phyloP scores from a whole-genome alignment of 75 land plant species.

The Chamaecyparis obtusa region DNA sequence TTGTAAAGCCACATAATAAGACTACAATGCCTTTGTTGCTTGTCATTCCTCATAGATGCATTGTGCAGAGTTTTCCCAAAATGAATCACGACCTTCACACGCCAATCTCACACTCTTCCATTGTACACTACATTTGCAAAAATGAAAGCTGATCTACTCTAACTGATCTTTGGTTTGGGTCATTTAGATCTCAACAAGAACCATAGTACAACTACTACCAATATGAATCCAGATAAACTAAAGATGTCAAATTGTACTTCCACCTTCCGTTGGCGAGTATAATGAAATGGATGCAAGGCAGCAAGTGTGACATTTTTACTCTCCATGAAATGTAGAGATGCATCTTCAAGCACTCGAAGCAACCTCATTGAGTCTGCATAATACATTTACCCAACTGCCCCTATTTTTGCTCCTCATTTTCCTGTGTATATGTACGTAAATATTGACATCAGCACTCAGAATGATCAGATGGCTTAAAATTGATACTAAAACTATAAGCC shows the following conservation, averaged over 20 bases:
- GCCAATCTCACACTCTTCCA: too few species aligned
- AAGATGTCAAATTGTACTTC: slow-evolving; percentile 65
- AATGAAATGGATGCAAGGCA: slow-evolving; percentile 79
- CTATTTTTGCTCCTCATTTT: not conserved
- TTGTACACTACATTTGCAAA: slow-evolving; percentile 6
- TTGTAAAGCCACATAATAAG: too few species aligned
- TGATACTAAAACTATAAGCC: not conserved
- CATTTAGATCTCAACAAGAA: slow-evolving; percentile 67
- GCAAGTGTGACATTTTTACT: slow-evolving; percentile 64
- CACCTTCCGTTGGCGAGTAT: slow-evolving; percentile 71
- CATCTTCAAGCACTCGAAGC: slow-evolving; percentile 60
- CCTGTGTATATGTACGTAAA: not conserved
- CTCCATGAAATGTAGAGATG: slow-evolving; percentile 61
- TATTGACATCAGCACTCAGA: not conserved
- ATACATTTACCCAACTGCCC: slow-evolving; percentile 65
- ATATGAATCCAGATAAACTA: slow-evolving; percentile 31
- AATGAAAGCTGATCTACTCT: not conserved
- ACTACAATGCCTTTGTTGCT: too few species aligned
- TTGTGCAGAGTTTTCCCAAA: too few species aligned
- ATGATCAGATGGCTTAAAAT: not conserved
- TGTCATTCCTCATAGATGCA: too few species aligned
- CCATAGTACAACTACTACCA: slow-evolving; percentile 61
- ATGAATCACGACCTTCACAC: too few species aligned
- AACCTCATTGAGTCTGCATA: slow-evolving; percentile 73
- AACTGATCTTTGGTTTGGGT: slow-evolving; percentile 91